Base-by-base conservation (phyloP, 2,329 filamentous ascomycete genomes). In the Hymenoscyphus fraxineus region DNA sequence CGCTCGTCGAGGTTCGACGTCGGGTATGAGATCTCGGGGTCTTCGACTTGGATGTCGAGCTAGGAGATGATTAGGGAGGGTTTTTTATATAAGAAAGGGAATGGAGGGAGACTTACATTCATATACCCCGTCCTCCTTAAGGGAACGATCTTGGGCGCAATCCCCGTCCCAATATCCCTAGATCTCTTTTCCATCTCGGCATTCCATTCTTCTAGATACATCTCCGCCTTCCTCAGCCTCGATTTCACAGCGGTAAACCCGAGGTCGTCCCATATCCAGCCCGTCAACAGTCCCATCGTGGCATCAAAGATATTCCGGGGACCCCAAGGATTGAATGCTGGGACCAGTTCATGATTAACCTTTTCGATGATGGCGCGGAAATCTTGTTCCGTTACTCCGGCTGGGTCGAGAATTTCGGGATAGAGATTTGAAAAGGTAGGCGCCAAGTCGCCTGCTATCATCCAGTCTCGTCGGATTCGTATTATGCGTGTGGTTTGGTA, bases 361-460 rank as follows among this genome's bases (percentile, higher is more conserved):
- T 88, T 90, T 65, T 93, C 87, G 63, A 99, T 86, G 38, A 98
- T 80, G 12, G 83, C 82, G 3, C 95, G 87, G 74, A 99, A 99
- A 71, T 96, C 92, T 65, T 89, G 88, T 76, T 99, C 95, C 0
- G 86, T 84, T 55, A 99, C 79, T 39, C 93, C 86, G 0, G 86
- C 86, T 0, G 93, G 92, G 69, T 97, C 93, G 7, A 99, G 81
- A 64, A 99, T 96, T 75, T 99, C 95, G 0, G 95, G 95, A 73
- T 99, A 99, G 2, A 97, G 82, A 72, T 98, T 97, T 16, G 92
- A 95, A 75, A 96, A 98, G 0, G 93, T 92, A 0, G 95, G 95
- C 1, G 93, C 94, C 35, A 97, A 80, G 76, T 99, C 95, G 41
- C 94, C 95, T 66, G 88, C 85, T 38, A 93, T 78, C 78, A 98